Conservation (phyloP, 2,329 filamentous ascomycete genomes). For the Sporothrix pseudoabietina region DNA sequence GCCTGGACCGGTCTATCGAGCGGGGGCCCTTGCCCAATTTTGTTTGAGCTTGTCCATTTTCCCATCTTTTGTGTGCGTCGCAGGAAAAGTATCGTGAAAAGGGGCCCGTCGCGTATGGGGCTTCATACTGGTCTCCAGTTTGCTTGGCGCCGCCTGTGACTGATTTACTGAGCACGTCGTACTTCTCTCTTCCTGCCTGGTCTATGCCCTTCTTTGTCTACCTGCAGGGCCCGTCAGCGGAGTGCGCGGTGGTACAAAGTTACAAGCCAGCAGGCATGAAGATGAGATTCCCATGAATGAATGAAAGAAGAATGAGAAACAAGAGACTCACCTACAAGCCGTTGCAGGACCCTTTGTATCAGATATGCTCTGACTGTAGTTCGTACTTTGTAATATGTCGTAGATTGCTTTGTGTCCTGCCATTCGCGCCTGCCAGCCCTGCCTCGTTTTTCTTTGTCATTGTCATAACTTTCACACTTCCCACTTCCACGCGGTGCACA, state of each 20-base stretch:
- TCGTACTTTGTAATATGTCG: too few species aligned
- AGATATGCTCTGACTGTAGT: background rate
- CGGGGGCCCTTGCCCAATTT: constrained; percentile 16
- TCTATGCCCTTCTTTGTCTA: background rate
- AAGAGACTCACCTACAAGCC: background rate
- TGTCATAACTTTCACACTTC: background rate
- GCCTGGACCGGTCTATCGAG: constrained; percentile 21
- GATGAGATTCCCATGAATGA: background rate
- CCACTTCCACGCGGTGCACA: background rate
- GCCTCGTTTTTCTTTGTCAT: background rate
- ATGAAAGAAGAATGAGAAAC: background rate
- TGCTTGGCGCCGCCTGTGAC: background rate
- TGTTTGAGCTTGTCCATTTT: background rate
- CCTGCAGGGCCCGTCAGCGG: background rate
- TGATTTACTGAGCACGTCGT: too few species aligned
- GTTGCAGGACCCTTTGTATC: background rate
- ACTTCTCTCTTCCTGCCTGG: background rate
- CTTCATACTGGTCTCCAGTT: background rate
- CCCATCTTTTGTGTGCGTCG: background rate
- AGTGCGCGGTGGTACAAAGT: background rate
- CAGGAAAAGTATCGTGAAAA: constrained; percentile 7
- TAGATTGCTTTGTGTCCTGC: background rate
- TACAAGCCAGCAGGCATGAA: background rate
- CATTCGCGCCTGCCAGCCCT: background rate
- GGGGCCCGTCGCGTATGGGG: background rate